phyloP scores from a whole-genome alignment of 2,329 filamentous ascomycete genomes.

The Diplodia seriata region DNA sequence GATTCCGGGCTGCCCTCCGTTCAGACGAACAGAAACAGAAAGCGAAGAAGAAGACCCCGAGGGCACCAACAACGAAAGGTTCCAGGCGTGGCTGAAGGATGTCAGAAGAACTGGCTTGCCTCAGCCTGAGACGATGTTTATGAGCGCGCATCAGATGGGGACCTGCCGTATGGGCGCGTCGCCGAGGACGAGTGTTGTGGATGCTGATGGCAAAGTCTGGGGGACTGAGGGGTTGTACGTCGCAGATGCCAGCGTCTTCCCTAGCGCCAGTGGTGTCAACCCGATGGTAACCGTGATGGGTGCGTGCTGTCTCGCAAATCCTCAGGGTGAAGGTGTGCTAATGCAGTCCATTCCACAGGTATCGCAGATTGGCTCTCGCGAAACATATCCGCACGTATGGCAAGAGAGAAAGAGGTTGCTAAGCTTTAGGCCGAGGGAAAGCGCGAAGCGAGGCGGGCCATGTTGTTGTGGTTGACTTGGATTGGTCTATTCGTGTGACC shows the following conservation, averaged over 20 bases:
- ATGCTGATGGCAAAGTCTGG: conserved; percentile 62
- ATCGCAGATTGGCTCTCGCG: conserved; percentile 48
- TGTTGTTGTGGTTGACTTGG: neutral
- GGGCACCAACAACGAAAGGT: conserved; percentile 65
- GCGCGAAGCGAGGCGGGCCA: neutral
- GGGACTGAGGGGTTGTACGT: conserved; percentile 70
- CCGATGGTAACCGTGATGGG: conserved; percentile 80
- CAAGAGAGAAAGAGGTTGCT: conserved; percentile 24
- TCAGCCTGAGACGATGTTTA: conserved; percentile 61
- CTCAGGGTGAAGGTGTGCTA: conserved; percentile 1
- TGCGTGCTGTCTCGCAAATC: conserved; percentile 27
- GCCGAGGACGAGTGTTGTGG: conserved; percentile 53
- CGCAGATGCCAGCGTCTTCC: conserved; percentile 77
- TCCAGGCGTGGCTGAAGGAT: conserved; percentile 66
- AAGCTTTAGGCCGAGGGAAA: conserved; percentile 15
- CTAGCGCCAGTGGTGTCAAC: conserved; percentile 78
- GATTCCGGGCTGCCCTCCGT: conserved; percentile 69
- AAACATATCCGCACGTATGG: conserved; percentile 41
- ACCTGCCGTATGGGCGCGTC: conserved; percentile 72
- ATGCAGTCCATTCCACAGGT: conserved; percentile 33
- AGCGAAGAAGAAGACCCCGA: conserved; percentile 39
- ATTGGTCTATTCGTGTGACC: conserved; percentile 17
- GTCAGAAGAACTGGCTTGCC: conserved; percentile 60
- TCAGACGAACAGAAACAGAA: conserved; percentile 45
- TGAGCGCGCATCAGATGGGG: conserved; percentile 83